Evolutionary conservation across 306 rosid genomes (phyloP), one percentile per base, ranked within the genome.

Genomic region (Canavalia ensiformis): DNA sequence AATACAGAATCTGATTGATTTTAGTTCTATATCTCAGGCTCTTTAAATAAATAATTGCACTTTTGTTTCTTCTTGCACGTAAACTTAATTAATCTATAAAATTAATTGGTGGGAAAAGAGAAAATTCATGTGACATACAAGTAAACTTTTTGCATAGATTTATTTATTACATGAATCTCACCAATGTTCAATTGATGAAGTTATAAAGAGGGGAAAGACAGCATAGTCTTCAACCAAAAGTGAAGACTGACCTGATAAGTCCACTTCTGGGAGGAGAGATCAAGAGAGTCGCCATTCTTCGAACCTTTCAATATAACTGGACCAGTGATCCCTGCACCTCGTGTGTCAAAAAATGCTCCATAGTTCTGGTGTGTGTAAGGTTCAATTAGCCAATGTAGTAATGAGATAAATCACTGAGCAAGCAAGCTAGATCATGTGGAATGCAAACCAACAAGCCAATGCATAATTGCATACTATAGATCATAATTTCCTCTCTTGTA

Each of bases 241-340:
- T 67, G 42, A 81, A 74, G 82, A 84, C 76, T 69, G 64, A 89
- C 99, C 94, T 93, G 99, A 82, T 93, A 96, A 46, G 93, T 93
- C 99, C 99, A 96, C 72, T 69, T 72, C 82, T 57, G 89, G 74
- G 97, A 93, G n/a, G 99, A 90, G 84, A 96, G 92, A 86, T 93
- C 98, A 39, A 90, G 69, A 52, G 84, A 62, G 64, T 79, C 78
- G 30, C 92, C 97, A 83, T 84, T 82, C 62, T 82, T 84, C 82
- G 82, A 82, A 79, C 85, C 89, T 86, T 86, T 90, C 82, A 96
- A 86, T 85, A 70, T 83, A 31, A 96, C 94, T 1, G 99, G 98
- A 84, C 99, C 99, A 41, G 97, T 96, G 79, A 96, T 90, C 66
- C 99, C 99, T 0, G 97, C 99, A 47, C 97, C 94, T 68, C 1